Evolutionary conservation across 2,329 filamentous ascomycete genomes (phyloP).

Genomic region (Helminthosporium solani): DNA sequence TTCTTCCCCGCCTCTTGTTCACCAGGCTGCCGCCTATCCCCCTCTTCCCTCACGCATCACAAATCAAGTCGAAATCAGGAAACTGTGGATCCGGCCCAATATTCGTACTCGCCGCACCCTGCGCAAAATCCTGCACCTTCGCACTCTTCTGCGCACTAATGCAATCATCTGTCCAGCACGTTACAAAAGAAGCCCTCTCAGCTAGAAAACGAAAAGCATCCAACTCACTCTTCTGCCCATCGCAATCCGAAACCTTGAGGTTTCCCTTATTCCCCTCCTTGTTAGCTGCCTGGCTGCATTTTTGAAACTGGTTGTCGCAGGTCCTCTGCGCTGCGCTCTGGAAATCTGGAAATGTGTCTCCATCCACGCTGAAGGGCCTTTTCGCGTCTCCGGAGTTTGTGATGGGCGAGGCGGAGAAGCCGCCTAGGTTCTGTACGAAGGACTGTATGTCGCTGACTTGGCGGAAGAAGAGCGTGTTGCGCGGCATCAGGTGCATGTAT

Average conservation of each 20-base stretch:
- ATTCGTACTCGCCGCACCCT: slow-evolving; percentile 22
- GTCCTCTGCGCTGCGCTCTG: slow-evolving; percentile 59
- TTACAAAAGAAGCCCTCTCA: background rate
- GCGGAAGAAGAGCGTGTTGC: slow-evolving; percentile 36
- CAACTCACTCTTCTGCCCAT: slow-evolving; percentile 50
- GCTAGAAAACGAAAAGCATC: background rate
- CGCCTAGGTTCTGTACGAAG: slow-evolving; percentile 52
- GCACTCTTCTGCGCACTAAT: slow-evolving; percentile 29
- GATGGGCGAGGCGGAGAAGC: slow-evolving; percentile 53
- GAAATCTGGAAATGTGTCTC: slow-evolving; percentile 54
- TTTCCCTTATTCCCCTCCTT: slow-evolving; percentile 51
- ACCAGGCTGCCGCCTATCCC: too few species aligned
- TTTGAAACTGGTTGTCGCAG: slow-evolving; percentile 64
- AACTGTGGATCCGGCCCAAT: slow-evolving; percentile 42
- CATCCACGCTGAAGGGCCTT: slow-evolving; percentile 38
- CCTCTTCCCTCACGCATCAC: slow-evolving; percentile 18
- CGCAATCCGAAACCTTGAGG: slow-evolving; percentile 53
- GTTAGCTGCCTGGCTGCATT: slow-evolving; percentile 51
- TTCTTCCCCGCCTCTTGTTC: too few species aligned
- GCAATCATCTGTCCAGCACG: slow-evolving; percentile 24
- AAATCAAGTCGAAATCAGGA: slow-evolving; percentile 43
- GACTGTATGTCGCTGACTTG: slow-evolving; percentile 36
- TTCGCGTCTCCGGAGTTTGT: slow-evolving; percentile 53
- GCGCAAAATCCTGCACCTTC: slow-evolving; percentile 27
- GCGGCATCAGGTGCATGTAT: slow-evolving; percentile 31